Base-by-base conservation (phyloP, 1,139 yeast species). In the Yamadazyma songkhlaensis region DNA sequence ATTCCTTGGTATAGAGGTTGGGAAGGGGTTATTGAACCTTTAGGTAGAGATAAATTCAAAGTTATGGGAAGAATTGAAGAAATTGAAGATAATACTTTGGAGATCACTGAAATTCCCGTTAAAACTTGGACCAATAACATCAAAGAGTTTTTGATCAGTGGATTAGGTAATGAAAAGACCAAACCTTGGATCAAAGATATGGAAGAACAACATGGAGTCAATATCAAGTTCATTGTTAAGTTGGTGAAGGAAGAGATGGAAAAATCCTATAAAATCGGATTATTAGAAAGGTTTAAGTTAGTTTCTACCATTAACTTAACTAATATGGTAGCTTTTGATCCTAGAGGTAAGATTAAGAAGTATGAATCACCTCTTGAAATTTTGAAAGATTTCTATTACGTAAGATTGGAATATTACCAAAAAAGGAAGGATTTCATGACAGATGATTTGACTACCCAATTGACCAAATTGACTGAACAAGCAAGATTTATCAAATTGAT, bases 1-100 rank as follows among this genome's bases (percentile, higher is more conserved):
- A 59, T 64, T 3, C 99, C 99, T 0, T 94, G 98, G 98, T 94
- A 75, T 58, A 79, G 89, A 60, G 97, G 97, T 12, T 94, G 97
- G 97, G 81, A 79, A 32, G 99, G 99, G 34, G 69, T 73, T 0
- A 73, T 89, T 37, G 92, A 84, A 50, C 72, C 75, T 46, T 61
- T 74, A 29, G 81, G 77, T 6, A 64, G 70, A 20, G 95, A 84
- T 42, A 83, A 77, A 51, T 94, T 74, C 60, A 79, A 81, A 49
- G 77, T 88, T 43, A 76, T 74, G 46, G 99, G 99, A 46, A 72
- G 71, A 42, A 83, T 90, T 52, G 90, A 85, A 52, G 89, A 87
- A 57, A 56, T 85, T 37, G 96, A 88, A 49, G 84, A 81, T 33
- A 82, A 74, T 39, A 86, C 94, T 0, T 54, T 94, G 36, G 96